Conservation (phyloP, 1,284 basidiomycete species). For the Boletus mariae region DNA sequence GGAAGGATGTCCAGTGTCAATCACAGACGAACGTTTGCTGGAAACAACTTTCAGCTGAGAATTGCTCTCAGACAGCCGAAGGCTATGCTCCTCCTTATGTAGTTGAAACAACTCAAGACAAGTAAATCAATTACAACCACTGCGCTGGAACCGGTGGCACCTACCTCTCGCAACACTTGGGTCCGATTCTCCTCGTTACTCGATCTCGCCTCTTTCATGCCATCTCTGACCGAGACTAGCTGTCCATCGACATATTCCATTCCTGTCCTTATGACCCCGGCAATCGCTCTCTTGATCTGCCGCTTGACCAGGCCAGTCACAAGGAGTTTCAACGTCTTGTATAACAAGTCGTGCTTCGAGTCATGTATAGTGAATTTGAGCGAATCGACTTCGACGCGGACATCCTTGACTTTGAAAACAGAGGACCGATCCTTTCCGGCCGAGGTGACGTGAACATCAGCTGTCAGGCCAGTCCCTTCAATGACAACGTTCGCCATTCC, state of each 20-base stretch:
- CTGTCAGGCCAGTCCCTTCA: conserved; percentile 74
- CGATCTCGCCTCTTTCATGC: conserved; percentile 67
- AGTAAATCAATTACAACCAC: not conserved
- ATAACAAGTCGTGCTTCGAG: conserved; percentile 87
- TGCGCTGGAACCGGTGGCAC: conserved; percentile 1
- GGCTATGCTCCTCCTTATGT: conserved; percentile 50
- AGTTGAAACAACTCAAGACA: conserved; percentile 51
- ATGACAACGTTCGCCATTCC: conserved; percentile 90
- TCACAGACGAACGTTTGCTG: conserved; percentile 59
- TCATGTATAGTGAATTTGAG: conserved; percentile 91
- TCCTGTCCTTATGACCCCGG: conserved; percentile 72
- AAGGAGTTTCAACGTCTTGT: conserved; percentile 77
- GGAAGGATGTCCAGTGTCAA: conserved; percentile 62
- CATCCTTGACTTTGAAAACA: conserved; percentile 77
- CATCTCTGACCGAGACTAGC: conserved; percentile 74
- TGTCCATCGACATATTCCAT: conserved; percentile 87
- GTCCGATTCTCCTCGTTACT: conserved; percentile 48
- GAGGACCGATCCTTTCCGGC: conserved; percentile 61
- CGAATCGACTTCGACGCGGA: conserved; percentile 78
- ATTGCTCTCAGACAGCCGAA: conserved; percentile 41
- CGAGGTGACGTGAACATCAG: conserved; percentile 61
- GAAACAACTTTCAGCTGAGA: conserved; percentile 72
- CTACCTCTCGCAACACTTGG: conserved; percentile 67
- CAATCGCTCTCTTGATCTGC: conserved; percentile 83
- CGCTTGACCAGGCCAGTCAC: conserved; percentile 84